A percentile compares a stretch with the other conserved stretches of the same genome.
Conservation (phyloP, 1,284 basidiomycete genomes). For the Malassezia arunalokei region DNA sequence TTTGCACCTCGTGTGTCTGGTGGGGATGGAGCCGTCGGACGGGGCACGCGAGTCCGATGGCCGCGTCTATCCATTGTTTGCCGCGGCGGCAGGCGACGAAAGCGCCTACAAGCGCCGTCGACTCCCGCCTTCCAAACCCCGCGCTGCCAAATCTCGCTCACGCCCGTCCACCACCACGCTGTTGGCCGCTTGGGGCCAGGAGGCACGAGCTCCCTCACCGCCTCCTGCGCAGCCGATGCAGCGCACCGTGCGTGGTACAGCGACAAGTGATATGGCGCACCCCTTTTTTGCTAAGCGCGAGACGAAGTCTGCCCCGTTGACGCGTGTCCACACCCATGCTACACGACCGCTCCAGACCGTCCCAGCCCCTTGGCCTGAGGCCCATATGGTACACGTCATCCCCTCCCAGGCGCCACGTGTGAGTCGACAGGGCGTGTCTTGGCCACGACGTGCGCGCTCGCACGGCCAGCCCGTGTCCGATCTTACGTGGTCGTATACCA, state of each 20-base stretch:
- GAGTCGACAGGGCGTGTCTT: neutral
- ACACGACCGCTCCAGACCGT: neutral
- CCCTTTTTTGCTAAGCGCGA: conserved; percentile 15
- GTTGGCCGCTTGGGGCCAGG: conserved; percentile 2
- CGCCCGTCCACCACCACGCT: neutral
- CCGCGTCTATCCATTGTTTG: neutral
- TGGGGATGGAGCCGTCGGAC: neutral
- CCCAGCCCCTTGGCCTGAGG: conserved; percentile 5
- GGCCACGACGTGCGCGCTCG: neutral
- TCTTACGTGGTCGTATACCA: neutral
- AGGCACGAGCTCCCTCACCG: neutral
- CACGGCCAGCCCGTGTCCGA: neutral
- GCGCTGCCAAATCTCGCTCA: neutral
- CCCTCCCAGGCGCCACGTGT: neutral
- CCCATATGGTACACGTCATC: conserved; percentile 3
- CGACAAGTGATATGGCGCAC: neutral
- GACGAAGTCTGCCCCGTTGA: neutral
- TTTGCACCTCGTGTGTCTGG: neutral
- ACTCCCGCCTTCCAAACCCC: neutral
- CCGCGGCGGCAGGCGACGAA: neutral
- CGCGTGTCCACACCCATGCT: neutral
- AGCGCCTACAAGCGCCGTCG: neutral
- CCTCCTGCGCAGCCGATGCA: neutral
- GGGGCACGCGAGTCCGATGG: neutral
- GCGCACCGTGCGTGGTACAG: conserved; percentile 14